Evolutionary conservation across 805 yeast species (phyloP).

Genomic region (Barnettozyma sucrosica): DNA sequence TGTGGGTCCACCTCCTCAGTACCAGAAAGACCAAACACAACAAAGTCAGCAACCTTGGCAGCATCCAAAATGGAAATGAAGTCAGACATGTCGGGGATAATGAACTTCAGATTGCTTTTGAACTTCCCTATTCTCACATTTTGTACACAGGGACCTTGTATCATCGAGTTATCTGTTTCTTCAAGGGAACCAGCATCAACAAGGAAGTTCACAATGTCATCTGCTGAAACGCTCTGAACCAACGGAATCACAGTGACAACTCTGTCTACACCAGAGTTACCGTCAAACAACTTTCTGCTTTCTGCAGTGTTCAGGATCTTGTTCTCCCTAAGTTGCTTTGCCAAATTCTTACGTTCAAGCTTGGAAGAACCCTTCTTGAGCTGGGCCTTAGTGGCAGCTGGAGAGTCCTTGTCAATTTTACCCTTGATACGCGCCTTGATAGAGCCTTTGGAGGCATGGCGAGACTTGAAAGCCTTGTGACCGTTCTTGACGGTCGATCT

Average conservation of each 20-base stretch:
- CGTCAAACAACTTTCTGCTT: conserved; percentile 70
- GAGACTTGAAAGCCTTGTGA: conserved; percentile 87
- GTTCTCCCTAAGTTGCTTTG: conserved; percentile 69
- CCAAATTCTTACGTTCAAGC: conserved; percentile 68
- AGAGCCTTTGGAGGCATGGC: conserved; percentile 85
- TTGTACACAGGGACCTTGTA: conserved; percentile 43
- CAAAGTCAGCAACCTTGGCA: conserved; percentile 84
- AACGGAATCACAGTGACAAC: conserved; percentile 77
- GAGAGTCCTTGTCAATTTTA: conserved; percentile 67
- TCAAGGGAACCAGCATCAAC: conserved; percentile 34
- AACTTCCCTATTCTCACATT: conserved; percentile 55
- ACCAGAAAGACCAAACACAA: conserved; percentile 86
- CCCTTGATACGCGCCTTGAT: conserved; percentile 79
- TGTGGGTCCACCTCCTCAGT: conserved; percentile 70
- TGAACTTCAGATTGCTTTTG: conserved; percentile 63
- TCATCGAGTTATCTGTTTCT: conserved; percentile 28
- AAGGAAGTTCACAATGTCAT: conserved; percentile 48
- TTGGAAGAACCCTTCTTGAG: conserved; percentile 33
- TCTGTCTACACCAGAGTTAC: conserved; percentile 74
- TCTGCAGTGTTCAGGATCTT: conserved; percentile 59
- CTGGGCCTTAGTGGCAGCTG: conserved; percentile 12
- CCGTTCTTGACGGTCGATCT: conserved; percentile 77
- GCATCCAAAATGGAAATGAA: conserved; percentile 74
- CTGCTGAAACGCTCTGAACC: conserved; percentile 60
- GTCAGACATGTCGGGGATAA: conserved; percentile 66